Conservation (phyloP, 2,329 filamentous ascomycete genomes). For the Didymella pomorum region DNA sequence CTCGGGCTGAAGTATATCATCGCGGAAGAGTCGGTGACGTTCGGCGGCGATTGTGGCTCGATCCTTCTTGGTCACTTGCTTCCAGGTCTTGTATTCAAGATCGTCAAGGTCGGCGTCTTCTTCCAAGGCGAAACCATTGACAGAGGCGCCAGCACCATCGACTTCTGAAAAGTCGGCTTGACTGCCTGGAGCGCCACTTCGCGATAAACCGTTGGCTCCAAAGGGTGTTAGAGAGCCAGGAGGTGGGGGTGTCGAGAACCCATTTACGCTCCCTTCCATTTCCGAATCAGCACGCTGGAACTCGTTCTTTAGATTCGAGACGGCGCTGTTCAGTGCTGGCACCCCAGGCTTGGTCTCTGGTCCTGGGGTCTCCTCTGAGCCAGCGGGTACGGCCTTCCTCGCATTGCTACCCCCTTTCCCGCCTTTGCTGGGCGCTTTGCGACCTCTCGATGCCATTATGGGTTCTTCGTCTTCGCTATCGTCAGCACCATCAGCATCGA, state of each 20-base stretch:
- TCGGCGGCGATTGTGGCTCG: constrained; percentile 86
- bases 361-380: constrained; percentile 80
- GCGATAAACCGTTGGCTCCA: constrained; percentile 71
- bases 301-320: constrained; percentile 61
- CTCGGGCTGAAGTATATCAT: constrained; percentile 83
- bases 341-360: constrained; percentile 77
- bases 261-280: constrained; percentile 80
- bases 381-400: constrained; percentile 75
- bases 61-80: constrained; percentile 97
- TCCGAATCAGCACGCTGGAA: constrained; percentile 76
- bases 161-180: constrained; percentile 88
- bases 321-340: constrained; percentile 62
- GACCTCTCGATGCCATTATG: constrained; percentile 95
- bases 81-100: constrained; percentile 94
- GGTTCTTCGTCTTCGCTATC: constrained; percentile 93
- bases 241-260: constrained; percentile 85
- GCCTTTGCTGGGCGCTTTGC: constrained; percentile 82
- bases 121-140: constrained; percentile 71
- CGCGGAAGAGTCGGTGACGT: constrained; percentile 84
- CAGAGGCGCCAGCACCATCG: constrained; percentile 72
- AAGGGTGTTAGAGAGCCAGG: constrained; percentile 79
- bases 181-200: constrained; percentile 66
- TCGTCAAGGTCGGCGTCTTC: constrained; percentile 89
- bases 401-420: constrained; percentile 70
- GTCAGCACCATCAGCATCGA: constrained; percentile 81